A percentile compares a stretch with the other conserved stretches of the same genome.
phyloP scores from a whole-genome alignment of 1,284 basidiomycete species.

The Ganoderma leucocontextum region DNA sequence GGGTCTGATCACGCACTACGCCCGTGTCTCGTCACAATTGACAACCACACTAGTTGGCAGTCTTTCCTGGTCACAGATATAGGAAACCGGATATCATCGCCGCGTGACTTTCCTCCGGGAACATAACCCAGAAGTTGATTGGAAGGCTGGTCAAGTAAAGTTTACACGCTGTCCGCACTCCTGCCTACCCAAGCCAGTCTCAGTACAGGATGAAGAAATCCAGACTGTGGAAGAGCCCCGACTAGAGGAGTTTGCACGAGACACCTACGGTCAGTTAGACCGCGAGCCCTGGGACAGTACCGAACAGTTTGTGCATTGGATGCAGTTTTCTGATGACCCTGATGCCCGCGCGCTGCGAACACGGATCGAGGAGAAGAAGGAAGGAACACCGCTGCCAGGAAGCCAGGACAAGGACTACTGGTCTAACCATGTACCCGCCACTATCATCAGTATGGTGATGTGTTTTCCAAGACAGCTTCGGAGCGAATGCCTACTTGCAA shows the following conservation, averaged over 20 bases:
- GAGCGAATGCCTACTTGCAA: slow-evolving; percentile 24
- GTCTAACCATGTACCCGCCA: slow-evolving; percentile 16
- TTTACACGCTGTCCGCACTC: slow-evolving; percentile 18
- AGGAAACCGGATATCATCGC: slow-evolving; percentile 13
- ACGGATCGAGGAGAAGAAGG: slow-evolving; percentile 4
- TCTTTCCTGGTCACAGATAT: slow-evolving; percentile 8
- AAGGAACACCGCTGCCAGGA: slow-evolving; percentile 15
- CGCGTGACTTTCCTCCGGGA: slow-evolving; percentile 5
- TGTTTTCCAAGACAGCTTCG: slow-evolving; percentile 27
- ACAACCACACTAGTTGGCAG: background rate
- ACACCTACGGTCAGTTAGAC: background rate
- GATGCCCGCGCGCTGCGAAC: background rate
- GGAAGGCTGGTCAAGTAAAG: slow-evolving; percentile 12
- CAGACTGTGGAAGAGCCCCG: slow-evolving; percentile 7
- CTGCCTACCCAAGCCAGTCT: slow-evolving; percentile 8
- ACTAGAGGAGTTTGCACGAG: background rate
- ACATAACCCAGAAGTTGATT: slow-evolving; percentile 16
- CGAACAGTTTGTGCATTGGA: background rate
- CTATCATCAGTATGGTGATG: slow-evolving; percentile 21
- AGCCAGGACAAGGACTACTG: background rate
- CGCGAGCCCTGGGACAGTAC: background rate
- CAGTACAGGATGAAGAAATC: background rate
- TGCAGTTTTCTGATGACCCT: background rate
- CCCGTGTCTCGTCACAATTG: too few relatives aligned
- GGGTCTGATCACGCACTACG: too few relatives aligned